Percentiles rank a stretch among this genome's conserved stretches.
phyloP scores from a whole-genome alignment of 345 rosid genomes.

The Eucalyptus tenuipes region DNA sequence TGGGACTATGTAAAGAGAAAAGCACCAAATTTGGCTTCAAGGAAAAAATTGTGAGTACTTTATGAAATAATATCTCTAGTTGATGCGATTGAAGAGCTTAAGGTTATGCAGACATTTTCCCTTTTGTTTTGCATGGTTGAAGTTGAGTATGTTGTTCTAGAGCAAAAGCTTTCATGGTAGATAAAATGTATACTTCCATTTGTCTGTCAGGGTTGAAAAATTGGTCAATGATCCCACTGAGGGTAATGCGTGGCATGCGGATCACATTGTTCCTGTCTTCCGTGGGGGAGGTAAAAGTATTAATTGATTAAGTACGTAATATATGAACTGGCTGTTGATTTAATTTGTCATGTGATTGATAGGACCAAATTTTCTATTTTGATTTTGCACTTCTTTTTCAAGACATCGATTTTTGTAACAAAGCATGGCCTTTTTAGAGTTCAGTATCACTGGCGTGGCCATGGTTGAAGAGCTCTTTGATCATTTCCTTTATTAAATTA shows the following conservation, averaged over 20 bases:
- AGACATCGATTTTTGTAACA: neutral
- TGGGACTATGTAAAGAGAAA: conserved; percentile 34
- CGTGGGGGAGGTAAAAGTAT: conserved; percentile 66
- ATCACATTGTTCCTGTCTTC: conserved; percentile 86
- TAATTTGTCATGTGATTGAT: neutral
- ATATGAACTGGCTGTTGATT: neutral
- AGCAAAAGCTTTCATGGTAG: neutral
- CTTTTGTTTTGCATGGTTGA: neutral
- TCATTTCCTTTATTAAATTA: neutral
- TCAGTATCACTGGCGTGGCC: neutral
- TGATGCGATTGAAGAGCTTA: neutral
- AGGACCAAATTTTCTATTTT: neutral
- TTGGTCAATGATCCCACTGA: conserved; percentile 66
- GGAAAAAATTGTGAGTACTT: conserved; percentile 55
- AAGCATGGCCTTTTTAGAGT: neutral
- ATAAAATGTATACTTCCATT: neutral
- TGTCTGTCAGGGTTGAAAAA: conserved; percentile 51
- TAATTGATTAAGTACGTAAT: neutral
- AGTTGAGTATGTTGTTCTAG: neutral
- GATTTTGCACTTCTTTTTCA: neutral
- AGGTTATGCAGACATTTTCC: neutral
- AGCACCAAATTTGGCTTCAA: conserved; percentile 58
- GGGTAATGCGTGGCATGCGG: conserved; percentile 96
- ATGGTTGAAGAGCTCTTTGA: neutral
- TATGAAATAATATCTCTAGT: neutral